Evolutionary conservation across 106 monocot species (phyloP), one percentile per base, ranked within the genome.

Genomic region (Apostasia ramifera): DNA sequence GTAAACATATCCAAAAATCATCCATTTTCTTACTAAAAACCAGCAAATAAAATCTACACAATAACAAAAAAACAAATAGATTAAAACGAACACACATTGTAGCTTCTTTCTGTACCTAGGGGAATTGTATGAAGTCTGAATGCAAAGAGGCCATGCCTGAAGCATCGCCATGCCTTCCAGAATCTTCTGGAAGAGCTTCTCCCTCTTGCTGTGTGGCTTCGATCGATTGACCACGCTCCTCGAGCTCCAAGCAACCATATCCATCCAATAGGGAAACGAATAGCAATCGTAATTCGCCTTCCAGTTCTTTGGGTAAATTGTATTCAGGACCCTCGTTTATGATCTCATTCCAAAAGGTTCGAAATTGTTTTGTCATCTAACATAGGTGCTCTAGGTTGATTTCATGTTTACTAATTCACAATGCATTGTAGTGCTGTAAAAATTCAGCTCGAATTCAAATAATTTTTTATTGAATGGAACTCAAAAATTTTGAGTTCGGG

Each of bases 111-210:
- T 61, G 26, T 61, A 61, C 61, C 1, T 2, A 10, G 42, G 42
- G 42, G 10, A 12, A 61, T 9, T 6, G 42, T 9, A 43, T 9
- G 42, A 5, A 43, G 42, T 61, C 8, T 61, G 61, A 43, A 61
- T 43, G 42, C 61, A 42, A 61, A 61, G 40, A 40, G 41, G 61
- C 10, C 42, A 42, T 26, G 39, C 57, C 40, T 40, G 42, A 3
- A 61, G 42, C 42, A 61, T 8, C 8, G 14, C 61, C 61, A 61
- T 61, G 11, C 42, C 61, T 61, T 43, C 61, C 61, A 61, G 61
- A 61, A 61, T 7, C 41, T 44, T 61, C 61, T 61, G 61, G 43
- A 61, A 42, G 7, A 40, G 42, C 2, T 42, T 61, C 61, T 8
- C 61, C 6, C 1, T 42, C 61, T 40, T 42, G 57, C 57, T 57